Evolutionary conservation across 2,329 filamentous ascomycete species (phyloP).

Genomic region (Curvularia sp.): DNA sequence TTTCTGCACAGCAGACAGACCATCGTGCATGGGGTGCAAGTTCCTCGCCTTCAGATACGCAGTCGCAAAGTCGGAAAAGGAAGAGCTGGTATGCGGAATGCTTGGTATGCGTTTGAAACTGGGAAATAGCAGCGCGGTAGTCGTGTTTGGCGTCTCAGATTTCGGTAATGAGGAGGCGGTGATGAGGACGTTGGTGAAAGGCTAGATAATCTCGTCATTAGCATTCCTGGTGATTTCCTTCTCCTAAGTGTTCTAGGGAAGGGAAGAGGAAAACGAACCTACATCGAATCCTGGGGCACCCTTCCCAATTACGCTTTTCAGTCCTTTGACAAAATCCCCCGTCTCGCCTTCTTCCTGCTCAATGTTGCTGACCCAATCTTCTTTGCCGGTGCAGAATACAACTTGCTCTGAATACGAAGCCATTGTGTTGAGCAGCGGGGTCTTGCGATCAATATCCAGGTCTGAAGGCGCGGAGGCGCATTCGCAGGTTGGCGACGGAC

Average conservation of each 20-base stretch:
- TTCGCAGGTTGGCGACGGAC: constrained; percentile 77
- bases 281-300: constrained; percentile 56
- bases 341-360: constrained; percentile 72
- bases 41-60: constrained; percentile 70
- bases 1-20: constrained; percentile 62
- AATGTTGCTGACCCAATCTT: constrained; percentile 83
- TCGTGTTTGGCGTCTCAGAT: constrained; percentile 48
- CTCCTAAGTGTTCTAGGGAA: no score
- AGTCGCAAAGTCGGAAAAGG: constrained; percentile 64
- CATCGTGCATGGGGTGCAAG: constrained; percentile 67
- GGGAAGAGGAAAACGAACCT: constrained; percentile 36
- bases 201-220: constrained; percentile 58
- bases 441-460: constrained; percentile 76
- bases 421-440: constrained; percentile 77
- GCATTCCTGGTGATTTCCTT: not conserved
- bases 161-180: constrained; percentile 73
- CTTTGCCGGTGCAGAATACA: constrained; percentile 78
- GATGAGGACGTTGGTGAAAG: constrained; percentile 80
- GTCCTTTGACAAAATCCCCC: constrained; percentile 67
- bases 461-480: constrained; percentile 72
- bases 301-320: constrained; percentile 64
- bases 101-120: constrained; percentile 81
- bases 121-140: constrained; percentile 72
- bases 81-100: constrained; percentile 68
- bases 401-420: constrained; percentile 81